Evolutionary conservation across 305 asterid genomes (phyloP).

Genomic region (Fraxinus sp.): DNA sequence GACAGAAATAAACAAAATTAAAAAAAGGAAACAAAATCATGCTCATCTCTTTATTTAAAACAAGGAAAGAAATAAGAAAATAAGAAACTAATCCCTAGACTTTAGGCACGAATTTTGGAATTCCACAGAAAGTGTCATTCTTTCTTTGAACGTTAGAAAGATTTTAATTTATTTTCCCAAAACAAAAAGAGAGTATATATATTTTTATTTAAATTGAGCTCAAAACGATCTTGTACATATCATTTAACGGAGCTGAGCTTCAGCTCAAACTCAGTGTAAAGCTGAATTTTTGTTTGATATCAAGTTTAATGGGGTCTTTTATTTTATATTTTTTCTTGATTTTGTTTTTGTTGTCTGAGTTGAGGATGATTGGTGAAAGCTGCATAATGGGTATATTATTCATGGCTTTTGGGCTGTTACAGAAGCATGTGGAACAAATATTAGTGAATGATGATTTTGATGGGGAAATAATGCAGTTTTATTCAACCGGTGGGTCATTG

Average conservation of each 20-base stretch:
- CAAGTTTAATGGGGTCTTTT: background rate
- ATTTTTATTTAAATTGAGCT: background rate
- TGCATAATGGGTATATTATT: background rate
- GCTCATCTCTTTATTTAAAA: too few species aligned
- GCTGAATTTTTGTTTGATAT: background rate
- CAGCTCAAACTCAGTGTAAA: background rate
- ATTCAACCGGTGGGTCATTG: background rate
- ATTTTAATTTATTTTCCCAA: background rate
- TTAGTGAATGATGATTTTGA: background rate
- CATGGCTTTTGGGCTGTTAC: background rate
- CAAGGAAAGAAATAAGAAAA: too few species aligned
- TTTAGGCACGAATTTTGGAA: too few species aligned
- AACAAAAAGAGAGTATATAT: background rate
- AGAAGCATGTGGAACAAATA: background rate
- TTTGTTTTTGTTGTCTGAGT: background rate
- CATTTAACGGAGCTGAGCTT: background rate
- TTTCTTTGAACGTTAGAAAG: background rate
- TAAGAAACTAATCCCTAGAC: too few species aligned
- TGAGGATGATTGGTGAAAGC: background rate
- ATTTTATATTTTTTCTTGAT: background rate
- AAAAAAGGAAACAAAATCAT: too few species aligned
- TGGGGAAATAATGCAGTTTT: background rate
- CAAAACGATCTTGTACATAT: background rate
- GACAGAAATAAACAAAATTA: too few species aligned
- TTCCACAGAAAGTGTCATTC: background rate